Percentiles rank a stretch among this genome's conserved stretches.
Conservation (phyloP, 257 asterid species). For the Ehretia macrophylla region DNA sequence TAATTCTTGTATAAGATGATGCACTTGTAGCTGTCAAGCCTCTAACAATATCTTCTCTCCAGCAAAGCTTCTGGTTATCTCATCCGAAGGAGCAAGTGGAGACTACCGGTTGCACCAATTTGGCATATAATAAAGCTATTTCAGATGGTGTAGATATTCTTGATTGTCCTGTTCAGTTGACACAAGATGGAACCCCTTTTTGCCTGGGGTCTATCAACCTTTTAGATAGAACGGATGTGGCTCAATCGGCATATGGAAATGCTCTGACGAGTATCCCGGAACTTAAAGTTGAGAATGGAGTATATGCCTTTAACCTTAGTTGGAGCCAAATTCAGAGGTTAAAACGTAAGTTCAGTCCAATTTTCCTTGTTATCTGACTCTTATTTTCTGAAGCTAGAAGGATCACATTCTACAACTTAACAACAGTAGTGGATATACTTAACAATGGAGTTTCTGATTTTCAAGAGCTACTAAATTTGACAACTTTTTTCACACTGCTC, state of each 20-base stretch:
- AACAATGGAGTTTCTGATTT: no score
- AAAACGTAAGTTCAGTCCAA: neutral
- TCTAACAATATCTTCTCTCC: constrained; percentile 15
- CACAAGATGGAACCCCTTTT: constrained; percentile 60
- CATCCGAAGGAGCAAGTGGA: constrained; percentile 88
- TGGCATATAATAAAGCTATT: constrained; percentile 59
- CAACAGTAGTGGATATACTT: no score
- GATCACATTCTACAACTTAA: no score
- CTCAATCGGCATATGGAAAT: constrained; percentile 32
- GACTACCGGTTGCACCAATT: constrained; percentile 67
- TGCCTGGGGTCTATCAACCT: constrained; percentile 77
- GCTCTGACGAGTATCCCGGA: constrained; percentile 34
- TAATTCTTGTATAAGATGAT: neutral
- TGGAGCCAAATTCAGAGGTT: constrained; percentile 65
- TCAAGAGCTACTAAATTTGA: no score
- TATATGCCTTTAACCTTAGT: constrained; percentile 53
- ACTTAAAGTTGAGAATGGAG: constrained; percentile 41
- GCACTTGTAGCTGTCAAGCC: neutral
- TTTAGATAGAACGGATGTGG: constrained; percentile 40
- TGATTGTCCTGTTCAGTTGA: constrained; percentile 80
- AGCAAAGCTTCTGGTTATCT: constrained; percentile 48
- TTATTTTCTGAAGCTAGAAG: no score
- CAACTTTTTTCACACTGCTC: no score
- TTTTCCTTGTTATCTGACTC: neutral
- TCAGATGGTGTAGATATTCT: constrained; percentile 68